Conservation (phyloP, 2,329 filamentous ascomycete species). For the Epichloe sp. region DNA sequence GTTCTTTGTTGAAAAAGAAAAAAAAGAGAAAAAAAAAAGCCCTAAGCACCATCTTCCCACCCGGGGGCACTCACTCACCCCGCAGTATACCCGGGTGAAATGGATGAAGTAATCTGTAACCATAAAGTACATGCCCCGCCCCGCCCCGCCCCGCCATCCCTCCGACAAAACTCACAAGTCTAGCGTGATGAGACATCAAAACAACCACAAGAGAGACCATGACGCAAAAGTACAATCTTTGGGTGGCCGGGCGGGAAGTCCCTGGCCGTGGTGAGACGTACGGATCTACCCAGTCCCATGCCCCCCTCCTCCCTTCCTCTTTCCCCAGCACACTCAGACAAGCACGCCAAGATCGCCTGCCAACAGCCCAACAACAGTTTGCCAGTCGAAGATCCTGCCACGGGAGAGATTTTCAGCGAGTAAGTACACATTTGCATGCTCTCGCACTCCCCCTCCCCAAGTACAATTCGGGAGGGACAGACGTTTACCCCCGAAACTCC, state of each 20-base stretch:
- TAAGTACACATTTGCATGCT: slow-evolving; percentile 15
- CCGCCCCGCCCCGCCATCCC: no score
- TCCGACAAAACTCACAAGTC: background rate
- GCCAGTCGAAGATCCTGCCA: slow-evolving; percentile 39
- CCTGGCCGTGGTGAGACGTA: slow-evolving; percentile 5
- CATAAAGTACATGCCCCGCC: no score
- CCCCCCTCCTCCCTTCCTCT: no score
- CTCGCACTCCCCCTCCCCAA: background rate
- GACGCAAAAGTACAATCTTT: slow-evolving; percentile 3
- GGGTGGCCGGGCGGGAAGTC: slow-evolving; percentile 4
- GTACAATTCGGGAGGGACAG: background rate
- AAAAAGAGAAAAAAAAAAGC: no score
- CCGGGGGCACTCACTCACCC: no score
- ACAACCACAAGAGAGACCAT: background rate
- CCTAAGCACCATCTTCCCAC: no score
- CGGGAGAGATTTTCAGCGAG: slow-evolving; percentile 37
- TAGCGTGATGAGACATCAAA: background rate
- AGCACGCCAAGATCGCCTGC: background rate
- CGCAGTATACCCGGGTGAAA: no score
- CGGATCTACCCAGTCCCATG: background rate
- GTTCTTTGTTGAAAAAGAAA: no score
- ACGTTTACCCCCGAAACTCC: background rate
- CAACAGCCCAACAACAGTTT: slow-evolving; percentile 25
- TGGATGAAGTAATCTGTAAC: no score
- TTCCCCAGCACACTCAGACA: background rate